Conservation (phyloP, 148 eudicot genomes). For the Rhododendron mucronatum region DNA sequence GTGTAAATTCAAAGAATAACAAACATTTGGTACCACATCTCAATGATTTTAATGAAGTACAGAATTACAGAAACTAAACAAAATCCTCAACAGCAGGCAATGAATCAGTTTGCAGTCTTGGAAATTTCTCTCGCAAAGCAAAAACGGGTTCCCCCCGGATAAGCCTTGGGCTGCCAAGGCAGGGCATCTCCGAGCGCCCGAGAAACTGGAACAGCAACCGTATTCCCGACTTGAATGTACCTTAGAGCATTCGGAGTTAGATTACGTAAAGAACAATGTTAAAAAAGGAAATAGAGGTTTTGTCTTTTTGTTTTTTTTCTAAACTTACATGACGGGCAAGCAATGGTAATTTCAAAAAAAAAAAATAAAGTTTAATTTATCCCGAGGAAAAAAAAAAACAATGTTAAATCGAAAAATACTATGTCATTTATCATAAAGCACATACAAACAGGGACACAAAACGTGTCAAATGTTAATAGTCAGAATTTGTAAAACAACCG, state of each 20-base stretch:
- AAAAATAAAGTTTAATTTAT: no score
- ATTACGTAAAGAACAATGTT: not conserved
- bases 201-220: constrained; percentile 84
- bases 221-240: constrained; percentile 86
- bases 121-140: constrained; percentile 35
- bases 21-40: not conserved
- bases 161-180: constrained; percentile 40
- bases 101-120: not conserved
- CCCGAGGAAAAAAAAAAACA: no score
- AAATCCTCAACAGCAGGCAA: constrained; percentile 13
- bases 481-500: no score
- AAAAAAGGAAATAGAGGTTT: not conserved
- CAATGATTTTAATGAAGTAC: not conserved
- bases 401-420: no score
- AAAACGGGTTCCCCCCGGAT: constrained; percentile 26
- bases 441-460: no score
- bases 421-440: no score
- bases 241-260: constrained; percentile 18
- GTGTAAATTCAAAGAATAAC: not conserved
- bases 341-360: no score
- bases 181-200: constrained; percentile 60
- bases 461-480: no score
- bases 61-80: no score
- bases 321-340: no score
- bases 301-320: no score